Base-by-base conservation (phyloP, 73 alveolate species). In the Paramecium sexaurelia region DNA sequence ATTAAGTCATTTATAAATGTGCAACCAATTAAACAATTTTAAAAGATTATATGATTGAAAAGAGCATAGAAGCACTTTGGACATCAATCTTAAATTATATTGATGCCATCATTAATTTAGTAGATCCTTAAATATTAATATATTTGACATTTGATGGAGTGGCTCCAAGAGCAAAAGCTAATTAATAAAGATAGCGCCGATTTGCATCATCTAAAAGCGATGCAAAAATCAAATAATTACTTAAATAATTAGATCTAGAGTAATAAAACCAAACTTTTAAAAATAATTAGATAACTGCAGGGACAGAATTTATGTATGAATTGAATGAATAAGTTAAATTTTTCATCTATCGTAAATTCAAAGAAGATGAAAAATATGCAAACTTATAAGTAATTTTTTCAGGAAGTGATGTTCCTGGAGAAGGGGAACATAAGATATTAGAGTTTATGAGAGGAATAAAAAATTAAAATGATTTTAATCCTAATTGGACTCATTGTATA, bases 381-480 rank as follows among this genome's bases (percentile, higher is more conserved):
- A 95, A 96, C 40, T 95, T 97, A 41, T 94, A 95, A 82, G 93
- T 98, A 11, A 85, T 97, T 37, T 94, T 97, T 69, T 87, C 99
- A n/a, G 99, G 98, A 26, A 92, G 98, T 66, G 95, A 95, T 66
- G 99, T 95, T 5, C 99, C 99, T 5, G 99, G 99, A 55, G 99
- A 98, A 95, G 99, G 99, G 9, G 99, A 98, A 92, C 99, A 98
- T 84, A 98, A 98, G 86, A 98, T 98, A 40, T 85, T 98, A 94
- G 98, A 96, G 78, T 97, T 94, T 94, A 95, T 98, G 61, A 94
- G 99, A 67, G 86, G 92, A 90, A 94, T 85, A 84, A 94, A 93
- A 90, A 10, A 33, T 32, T 84, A 94, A 37, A 89, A 92, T 20
- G 93, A 95, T n/a, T 96, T 95, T 93, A 89, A 84, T 75, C 98